Conservation (phyloP, 768 basidiomycete species). For the Flagelloscypha sp. region DNA sequence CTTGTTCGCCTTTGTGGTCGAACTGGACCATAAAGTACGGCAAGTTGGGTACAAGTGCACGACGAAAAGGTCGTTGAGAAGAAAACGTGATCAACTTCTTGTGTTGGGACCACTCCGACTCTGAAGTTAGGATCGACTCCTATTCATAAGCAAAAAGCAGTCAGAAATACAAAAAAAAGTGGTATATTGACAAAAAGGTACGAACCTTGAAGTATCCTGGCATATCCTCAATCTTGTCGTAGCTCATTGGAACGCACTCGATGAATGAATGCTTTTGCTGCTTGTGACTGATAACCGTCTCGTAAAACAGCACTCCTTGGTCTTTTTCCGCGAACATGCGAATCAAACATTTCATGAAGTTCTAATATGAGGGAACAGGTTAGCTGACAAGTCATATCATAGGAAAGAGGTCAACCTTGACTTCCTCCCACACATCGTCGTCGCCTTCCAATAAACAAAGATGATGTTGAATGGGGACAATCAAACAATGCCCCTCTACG, state of each 20-base stretch:
- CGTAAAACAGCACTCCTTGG: constrained; percentile 92
- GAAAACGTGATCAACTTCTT: constrained; percentile 96
- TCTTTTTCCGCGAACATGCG: constrained; percentile 89
- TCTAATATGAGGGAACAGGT: constrained; percentile 25
- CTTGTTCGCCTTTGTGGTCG: constrained; percentile 95
- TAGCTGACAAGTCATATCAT: constrained; percentile 4
- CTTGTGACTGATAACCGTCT: constrained; percentile 82
- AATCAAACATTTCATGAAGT: constrained; percentile 90
- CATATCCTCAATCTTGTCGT: constrained; percentile 77
- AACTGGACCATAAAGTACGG: constrained; percentile 99
- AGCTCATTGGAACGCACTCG: constrained; percentile 89
- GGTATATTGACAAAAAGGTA: constrained; percentile 2
- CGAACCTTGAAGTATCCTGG: constrained; percentile 89
- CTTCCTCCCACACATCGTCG: constrained; percentile 98
- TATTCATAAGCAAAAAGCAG: constrained; percentile 19
- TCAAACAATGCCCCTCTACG: constrained; percentile 86
- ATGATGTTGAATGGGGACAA: constrained; percentile 94
- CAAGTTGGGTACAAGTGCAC: constrained; percentile 92
- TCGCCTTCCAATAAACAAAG: constrained; percentile 87
- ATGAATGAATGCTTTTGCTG: constrained; percentile 88
- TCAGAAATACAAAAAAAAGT: background rate
- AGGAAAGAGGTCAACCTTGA: constrained; percentile 52
- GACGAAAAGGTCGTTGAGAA: constrained; percentile 76
- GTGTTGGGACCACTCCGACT: constrained; percentile 97
- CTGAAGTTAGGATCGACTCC: constrained; percentile 92